phyloP scores from a whole-genome alignment of 495 filamentous ascomycete genomes.

The Neurospora sp. region DNA sequence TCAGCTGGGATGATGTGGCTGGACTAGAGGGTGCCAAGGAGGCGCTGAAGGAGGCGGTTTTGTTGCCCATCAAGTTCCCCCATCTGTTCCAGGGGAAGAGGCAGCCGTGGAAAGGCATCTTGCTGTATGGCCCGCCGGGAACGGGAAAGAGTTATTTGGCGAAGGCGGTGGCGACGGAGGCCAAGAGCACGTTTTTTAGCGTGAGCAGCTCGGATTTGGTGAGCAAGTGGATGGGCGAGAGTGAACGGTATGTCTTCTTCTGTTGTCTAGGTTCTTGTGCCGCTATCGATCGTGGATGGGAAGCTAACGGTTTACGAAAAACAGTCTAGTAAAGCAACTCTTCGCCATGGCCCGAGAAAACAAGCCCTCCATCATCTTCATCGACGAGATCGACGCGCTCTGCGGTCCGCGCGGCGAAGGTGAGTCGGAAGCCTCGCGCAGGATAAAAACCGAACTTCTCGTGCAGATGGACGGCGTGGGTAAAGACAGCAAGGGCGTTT shows the following conservation, averaged over 20 bases:
- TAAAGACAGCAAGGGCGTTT: slow-evolving; percentile 82
- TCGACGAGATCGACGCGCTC: slow-evolving; percentile 96
- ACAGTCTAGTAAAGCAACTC: slow-evolving; percentile 87
- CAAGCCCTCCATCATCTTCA: slow-evolving; percentile 97
- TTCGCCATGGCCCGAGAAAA: slow-evolving; percentile 98
- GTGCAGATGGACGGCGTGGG: slow-evolving; percentile 99
- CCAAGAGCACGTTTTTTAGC: slow-evolving; percentile 99
- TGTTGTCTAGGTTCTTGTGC: background rate
- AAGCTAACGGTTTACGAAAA: background rate
- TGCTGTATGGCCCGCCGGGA: slow-evolving; percentile 92
- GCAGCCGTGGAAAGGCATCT: slow-evolving; percentile 95
- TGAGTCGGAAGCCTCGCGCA: slow-evolving; percentile 90
- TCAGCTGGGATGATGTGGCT: slow-evolving; percentile 98
- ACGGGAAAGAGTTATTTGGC: slow-evolving; percentile 96
- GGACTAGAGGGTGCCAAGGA: slow-evolving; percentile 93
- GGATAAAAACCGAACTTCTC: slow-evolving; percentile 96
- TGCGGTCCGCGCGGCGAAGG: slow-evolving; percentile 95
- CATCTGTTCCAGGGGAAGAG: slow-evolving; percentile 95
- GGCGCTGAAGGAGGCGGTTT: slow-evolving; percentile 92
- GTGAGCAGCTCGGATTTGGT: slow-evolving; percentile 95
- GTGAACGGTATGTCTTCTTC: slow-evolving; percentile 61
- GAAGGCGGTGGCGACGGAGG: slow-evolving; percentile 95
- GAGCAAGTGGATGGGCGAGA: slow-evolving; percentile 99
- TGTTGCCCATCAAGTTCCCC: slow-evolving; percentile 95
- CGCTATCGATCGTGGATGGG: background rate